Conservation (phyloP, 257 asterid genomes). For the Solanum sejunctum region DNA sequence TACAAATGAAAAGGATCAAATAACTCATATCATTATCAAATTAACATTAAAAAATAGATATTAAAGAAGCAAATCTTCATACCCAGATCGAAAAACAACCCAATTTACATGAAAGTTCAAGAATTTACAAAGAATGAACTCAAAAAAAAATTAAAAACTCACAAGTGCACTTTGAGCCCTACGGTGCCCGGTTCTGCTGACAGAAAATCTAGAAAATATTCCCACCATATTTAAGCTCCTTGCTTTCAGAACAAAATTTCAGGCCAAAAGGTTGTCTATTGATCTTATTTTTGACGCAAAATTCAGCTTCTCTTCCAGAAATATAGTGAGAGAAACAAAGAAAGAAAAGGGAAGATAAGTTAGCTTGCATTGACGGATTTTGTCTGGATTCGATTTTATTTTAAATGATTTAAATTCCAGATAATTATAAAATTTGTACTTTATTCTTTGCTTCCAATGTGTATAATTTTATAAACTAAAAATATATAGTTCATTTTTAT, state of each 20-base stretch:
- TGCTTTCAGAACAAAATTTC: neutral
- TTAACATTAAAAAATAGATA: neutral
- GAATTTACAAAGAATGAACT: neutral
- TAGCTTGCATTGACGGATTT: conserved; percentile 7
- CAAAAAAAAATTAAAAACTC: neutral
- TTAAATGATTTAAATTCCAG: neutral
- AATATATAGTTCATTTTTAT: too few relatives aligned
- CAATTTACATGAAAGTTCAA: neutral
- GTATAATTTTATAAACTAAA: too few relatives aligned
- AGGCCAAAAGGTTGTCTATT: neutral
- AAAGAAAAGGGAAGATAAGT: neutral
- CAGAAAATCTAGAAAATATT: conserved; percentile 73
- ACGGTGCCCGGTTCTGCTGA: conserved; percentile 44
- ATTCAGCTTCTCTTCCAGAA: neutral
- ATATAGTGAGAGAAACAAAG: neutral
- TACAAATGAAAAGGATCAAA: neutral
- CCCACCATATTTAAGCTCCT: conserved; percentile 55
- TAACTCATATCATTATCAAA: neutral
- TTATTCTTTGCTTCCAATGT: neutral
- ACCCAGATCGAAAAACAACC: neutral
- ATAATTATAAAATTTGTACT: neutral
- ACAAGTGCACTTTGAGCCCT: conserved; percentile 84
- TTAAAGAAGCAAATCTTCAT: neutral
- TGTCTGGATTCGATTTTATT: conserved; percentile 1
- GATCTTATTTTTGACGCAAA: neutral